Evolutionary conservation across 805 yeast genomes (phyloP).

Genomic region (Cyberlindnera maritima): DNA sequence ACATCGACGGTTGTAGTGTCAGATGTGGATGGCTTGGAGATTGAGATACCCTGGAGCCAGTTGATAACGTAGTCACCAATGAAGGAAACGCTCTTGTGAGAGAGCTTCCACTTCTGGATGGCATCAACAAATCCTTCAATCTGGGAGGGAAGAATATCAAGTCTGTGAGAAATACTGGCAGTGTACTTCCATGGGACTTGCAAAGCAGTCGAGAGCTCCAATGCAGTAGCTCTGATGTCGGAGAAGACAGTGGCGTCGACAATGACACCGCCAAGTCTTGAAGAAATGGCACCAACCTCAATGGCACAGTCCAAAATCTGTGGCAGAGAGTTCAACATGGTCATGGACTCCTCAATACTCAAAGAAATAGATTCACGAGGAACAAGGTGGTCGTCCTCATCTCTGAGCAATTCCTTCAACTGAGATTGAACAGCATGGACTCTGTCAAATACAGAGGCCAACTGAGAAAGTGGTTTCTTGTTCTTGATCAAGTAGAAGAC

Average conservation of each 20-base stretch:
- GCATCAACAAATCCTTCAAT: conserved; percentile 26
- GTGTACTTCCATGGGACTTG: conserved; percentile 19
- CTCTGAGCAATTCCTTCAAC: conserved; percentile 24
- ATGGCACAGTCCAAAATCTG: conserved; percentile 32
- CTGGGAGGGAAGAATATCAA: conserved; percentile 20
- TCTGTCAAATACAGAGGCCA: conserved; percentile 22
- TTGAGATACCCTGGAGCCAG: conserved; percentile 38
- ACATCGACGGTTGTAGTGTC: conserved; percentile 16
- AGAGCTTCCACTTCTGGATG: conserved; percentile 35
- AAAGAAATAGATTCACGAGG: conserved; percentile 16
- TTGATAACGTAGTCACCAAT: conserved; percentile 44
- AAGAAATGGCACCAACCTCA: conserved; percentile 19
- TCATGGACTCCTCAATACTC: conserved; percentile 12
- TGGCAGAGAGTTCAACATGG: conserved; percentile 33
- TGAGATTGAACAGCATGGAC: conserved; percentile 21
- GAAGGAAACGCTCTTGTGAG: conserved; percentile 37
- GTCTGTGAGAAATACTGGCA: conserved; percentile 15
- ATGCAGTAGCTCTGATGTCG: conserved; percentile 10
- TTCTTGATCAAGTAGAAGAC: conserved; percentile 53
- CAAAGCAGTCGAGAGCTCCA: conserved; percentile 15
- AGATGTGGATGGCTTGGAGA: background rate
- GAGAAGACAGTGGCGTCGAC: conserved; percentile 23
- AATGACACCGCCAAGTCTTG: conserved; percentile 13
- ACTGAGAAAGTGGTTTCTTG: conserved; percentile 43
- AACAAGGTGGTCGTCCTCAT: conserved; percentile 18